phyloP scores from a whole-genome alignment of 1,139 yeast genomes.

The Taphrina flavorubra region DNA sequence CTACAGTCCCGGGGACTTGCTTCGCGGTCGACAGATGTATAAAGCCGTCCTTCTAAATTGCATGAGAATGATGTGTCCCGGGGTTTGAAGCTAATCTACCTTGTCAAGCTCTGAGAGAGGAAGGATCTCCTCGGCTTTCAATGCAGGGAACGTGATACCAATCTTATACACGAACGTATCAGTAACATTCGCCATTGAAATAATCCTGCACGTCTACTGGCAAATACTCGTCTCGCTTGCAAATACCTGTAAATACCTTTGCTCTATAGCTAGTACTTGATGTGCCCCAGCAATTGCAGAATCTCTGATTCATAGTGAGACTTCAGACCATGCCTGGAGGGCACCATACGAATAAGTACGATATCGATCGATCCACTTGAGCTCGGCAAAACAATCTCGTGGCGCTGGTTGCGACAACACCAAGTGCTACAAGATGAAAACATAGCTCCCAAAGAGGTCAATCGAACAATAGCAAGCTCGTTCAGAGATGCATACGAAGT shows the following conservation, averaged over 20 bases:
- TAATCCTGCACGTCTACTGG: neutral
- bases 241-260: neutral
- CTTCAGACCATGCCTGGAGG: too few species aligned
- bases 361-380: neutral
- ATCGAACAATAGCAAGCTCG: neutral
- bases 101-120: conserved; percentile 35
- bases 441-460: neutral
- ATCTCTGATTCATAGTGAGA: too few species aligned
- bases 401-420: conserved; percentile 17
- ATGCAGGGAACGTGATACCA: conserved; percentile 24
- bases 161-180: conserved; percentile 28
- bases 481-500: neutral
- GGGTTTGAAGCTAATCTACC: neutral
- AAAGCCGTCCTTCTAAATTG: conserved; percentile 32
- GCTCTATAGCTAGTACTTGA: too few species aligned
- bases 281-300: too few species aligned
- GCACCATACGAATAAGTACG: conserved; percentile 18
- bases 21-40: conserved; percentile 32
- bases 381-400: neutral
- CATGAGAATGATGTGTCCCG: too few species aligned
- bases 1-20: conserved; percentile 40
- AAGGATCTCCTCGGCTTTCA: conserved; percentile 1
- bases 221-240: neutral
- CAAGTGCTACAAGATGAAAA: conserved; percentile 1
- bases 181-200: neutral